Conservation (phyloP, 2,329 filamentous ascomycete genomes). For the Rhynchosporium graminicola region DNA sequence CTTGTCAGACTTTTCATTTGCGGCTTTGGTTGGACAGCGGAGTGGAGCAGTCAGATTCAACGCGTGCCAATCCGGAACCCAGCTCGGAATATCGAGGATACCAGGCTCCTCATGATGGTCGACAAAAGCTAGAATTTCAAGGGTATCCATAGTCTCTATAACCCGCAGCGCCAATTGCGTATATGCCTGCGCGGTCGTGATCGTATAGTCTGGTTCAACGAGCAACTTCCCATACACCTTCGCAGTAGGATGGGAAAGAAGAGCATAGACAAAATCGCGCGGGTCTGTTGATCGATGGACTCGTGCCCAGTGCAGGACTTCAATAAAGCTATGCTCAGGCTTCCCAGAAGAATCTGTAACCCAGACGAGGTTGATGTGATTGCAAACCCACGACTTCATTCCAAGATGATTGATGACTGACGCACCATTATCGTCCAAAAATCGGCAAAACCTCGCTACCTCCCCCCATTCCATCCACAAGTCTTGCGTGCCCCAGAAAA, state of each 20-base stretch:
- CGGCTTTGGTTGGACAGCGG: slow-evolving; percentile 17
- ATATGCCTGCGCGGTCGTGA: slow-evolving; percentile 19
- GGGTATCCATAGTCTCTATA: slow-evolving; percentile 19
- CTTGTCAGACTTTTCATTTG: slow-evolving; percentile 8
- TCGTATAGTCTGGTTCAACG: slow-evolving; percentile 23
- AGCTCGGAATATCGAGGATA: slow-evolving; percentile 18
- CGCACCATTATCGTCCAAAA: slow-evolving; percentile 25
- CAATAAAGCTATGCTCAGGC: slow-evolving; percentile 21
- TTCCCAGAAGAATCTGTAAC: slow-evolving; percentile 17
- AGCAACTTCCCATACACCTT: slow-evolving; percentile 19
- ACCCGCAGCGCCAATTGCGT: slow-evolving; percentile 21
- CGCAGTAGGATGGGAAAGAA: slow-evolving; percentile 22
- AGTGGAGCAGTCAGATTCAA: slow-evolving; percentile 22
- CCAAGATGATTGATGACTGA: slow-evolving; percentile 21
- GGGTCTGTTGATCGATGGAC: slow-evolving; percentile 24
- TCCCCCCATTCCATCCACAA: slow-evolving; percentile 20
- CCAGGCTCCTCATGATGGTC: slow-evolving; percentile 25
- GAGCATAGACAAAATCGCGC: slow-evolving; percentile 23
- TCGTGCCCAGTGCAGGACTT: slow-evolving; percentile 26
- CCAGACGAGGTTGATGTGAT: slow-evolving; percentile 27
- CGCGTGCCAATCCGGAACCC: slow-evolving; percentile 27
- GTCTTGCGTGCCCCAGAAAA: slow-evolving; percentile 41
- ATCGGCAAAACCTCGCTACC: slow-evolving; percentile 17
- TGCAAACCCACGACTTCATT: slow-evolving; percentile 25
- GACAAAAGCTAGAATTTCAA: slow-evolving; percentile 24